phyloP scores from a whole-genome alignment of 257 asterid genomes.

The Solanum chmielewskii region DNA sequence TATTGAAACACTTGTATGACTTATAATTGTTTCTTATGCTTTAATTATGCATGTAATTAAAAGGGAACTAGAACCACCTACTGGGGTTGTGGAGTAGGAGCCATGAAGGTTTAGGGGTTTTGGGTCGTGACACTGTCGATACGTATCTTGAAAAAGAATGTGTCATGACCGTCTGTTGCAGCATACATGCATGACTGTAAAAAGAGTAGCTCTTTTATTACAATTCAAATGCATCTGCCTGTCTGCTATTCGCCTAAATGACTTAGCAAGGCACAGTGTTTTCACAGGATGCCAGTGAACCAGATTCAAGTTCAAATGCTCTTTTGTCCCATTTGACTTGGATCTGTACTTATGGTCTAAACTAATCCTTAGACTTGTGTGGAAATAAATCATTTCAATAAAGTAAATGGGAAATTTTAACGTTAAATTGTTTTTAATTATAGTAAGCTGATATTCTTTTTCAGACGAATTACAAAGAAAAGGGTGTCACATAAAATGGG shows the following conservation, averaged over 20 bases:
- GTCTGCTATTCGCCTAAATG: not conserved
- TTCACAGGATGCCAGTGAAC: not conserved
- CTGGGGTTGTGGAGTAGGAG: not conserved
- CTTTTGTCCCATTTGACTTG: not conserved
- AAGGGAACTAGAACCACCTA: not conserved
- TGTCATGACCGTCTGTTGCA: not conserved
- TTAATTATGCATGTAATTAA: not conserved
- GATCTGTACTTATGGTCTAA: not conserved
- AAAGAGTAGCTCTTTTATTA: not conserved
- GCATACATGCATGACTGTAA: not conserved
- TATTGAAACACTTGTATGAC: not conserved
- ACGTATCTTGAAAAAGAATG: not conserved
- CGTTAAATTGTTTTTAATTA: too few relatives aligned
- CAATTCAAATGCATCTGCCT: not conserved
- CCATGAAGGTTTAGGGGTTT: not conserved
- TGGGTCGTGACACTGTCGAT: not conserved
- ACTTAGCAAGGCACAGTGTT: not conserved
- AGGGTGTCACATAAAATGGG: not conserved
- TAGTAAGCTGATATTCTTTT: not conserved
- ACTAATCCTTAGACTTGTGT: not conserved
- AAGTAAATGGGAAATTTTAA: not conserved
- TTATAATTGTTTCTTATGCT: not conserved
- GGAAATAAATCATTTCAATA: not conserved
- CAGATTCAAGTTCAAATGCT: not conserved
- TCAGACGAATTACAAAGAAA: too few relatives aligned